A percentile compares a stretch with the other conserved stretches of the same genome.
These are phyloP conservation scores for Anthracocystis panici-leucophaei DNA, from an alignment of 1,284 basidiomycete genomes.

Conservation along the genomic window DNA sequence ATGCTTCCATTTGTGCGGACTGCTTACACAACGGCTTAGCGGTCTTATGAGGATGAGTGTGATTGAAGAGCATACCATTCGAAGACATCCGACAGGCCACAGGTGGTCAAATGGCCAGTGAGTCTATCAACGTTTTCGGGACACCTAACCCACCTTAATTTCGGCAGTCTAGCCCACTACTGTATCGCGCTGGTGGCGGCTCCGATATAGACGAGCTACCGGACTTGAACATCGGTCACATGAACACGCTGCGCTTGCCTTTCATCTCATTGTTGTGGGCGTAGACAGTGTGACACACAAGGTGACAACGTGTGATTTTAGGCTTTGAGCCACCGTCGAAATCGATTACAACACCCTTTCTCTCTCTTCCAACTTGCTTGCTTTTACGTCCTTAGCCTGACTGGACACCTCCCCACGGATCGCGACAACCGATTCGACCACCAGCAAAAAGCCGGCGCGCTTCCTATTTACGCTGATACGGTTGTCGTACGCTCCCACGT, in stretches of 20 bases:
- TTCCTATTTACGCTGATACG: background rate
- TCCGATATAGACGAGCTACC: background rate
- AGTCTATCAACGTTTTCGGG: too few species aligned
- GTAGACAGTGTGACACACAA: slow-evolving; percentile 2
- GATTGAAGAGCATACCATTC: too few species aligned
- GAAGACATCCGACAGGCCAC: too few species aligned
- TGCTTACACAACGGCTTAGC: too few species aligned
- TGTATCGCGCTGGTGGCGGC: background rate
- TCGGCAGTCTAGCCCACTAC: background rate
- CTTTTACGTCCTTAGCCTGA: background rate
- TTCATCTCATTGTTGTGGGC: background rate
- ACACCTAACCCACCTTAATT: slow-evolving; percentile 3
- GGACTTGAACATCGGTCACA: background rate
- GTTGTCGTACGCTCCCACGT: background rate
- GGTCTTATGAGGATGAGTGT: too few species aligned
- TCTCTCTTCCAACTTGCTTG: background rate
- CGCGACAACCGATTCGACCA: slow-evolving; percentile 5
- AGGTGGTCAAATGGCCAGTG: too few species aligned
- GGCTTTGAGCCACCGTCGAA: slow-evolving; percentile 7
- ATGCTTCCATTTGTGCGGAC: too few species aligned
- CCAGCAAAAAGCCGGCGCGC: background rate
- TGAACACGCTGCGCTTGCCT: background rate
- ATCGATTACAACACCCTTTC: slow-evolving; percentile 3
- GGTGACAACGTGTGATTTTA: slow-evolving; percentile 1
- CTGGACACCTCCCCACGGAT: background rate